These are phyloP conservation scores for Penium margaritaceum DNA, from an alignment of 139 green algal species.

Conservation along the genomic window DNA sequence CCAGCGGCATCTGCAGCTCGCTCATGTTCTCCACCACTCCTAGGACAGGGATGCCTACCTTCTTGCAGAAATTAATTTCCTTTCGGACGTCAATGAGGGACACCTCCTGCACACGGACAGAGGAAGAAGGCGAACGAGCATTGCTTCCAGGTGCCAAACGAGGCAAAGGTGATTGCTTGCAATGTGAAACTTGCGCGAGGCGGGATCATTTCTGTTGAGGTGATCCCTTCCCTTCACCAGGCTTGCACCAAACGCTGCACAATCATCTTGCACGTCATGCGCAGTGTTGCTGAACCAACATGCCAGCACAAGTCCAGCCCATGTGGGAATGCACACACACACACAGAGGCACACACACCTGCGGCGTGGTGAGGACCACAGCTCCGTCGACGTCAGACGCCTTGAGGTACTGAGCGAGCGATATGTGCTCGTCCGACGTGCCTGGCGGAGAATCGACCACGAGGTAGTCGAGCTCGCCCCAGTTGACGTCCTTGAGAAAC, in stretches of 20 bases:
- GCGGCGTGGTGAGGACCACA: conserved; percentile 69
- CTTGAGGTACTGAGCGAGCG: conserved; percentile 76
- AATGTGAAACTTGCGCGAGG: too few species aligned
- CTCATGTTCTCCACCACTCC: conserved; percentile 98
- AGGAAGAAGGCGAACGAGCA: too few species aligned
- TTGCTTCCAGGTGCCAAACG: too few species aligned
- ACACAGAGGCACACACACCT: too few species aligned
- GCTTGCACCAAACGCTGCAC: too few species aligned
- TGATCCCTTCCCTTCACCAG: too few species aligned
- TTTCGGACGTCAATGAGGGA: conserved; percentile 93
- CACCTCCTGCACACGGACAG: conserved; percentile 83
- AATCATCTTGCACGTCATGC: too few species aligned
- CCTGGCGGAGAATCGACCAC: conserved; percentile 93
- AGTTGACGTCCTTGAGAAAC: conserved; percentile 92
- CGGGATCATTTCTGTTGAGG: too few species aligned
- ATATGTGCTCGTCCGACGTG: conserved; percentile 96
- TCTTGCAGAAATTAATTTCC: conserved; percentile 94
- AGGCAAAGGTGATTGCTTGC: too few species aligned
- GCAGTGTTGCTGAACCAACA: too few species aligned
- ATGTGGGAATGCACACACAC: too few species aligned
- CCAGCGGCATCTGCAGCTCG: conserved; percentile 58
- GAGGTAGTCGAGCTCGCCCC: conserved; percentile 88
- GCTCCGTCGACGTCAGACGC: conserved; percentile 60
- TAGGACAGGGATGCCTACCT: conserved; percentile 81
- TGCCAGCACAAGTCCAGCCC: too few species aligned